Evolutionary conservation across 352 stramenopile species (phyloP).

Genomic region (Phytopythium litorale): DNA sequence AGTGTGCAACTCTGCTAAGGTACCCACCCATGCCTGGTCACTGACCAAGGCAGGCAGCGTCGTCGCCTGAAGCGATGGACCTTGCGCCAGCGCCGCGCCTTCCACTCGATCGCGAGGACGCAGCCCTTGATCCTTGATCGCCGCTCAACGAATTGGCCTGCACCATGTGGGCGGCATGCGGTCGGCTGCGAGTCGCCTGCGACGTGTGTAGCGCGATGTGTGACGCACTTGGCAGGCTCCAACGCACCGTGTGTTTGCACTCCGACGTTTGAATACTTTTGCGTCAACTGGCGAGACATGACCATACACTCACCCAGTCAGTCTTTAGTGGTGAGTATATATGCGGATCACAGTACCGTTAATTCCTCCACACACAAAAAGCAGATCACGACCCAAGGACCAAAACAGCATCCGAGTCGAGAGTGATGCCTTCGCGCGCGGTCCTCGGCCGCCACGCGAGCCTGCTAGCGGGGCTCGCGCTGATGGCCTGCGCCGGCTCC

Average conservation of each 20-base stretch:
- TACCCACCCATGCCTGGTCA: neutral
- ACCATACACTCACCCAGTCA: neutral
- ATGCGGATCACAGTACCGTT: neutral
- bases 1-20: neutral
- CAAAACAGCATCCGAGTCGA: neutral
- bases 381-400: neutral
- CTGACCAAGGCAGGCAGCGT: neutral
- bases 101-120: neutral
- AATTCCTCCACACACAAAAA: too few relatives aligned
- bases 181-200: neutral
- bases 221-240: too few relatives aligned
- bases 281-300: neutral
- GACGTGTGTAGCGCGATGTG: neutral
- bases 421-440: neutral
- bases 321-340: neutral
- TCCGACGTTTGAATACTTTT: neutral
- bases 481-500: slow-evolving; percentile 61
- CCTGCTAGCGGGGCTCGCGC: slow-evolving; percentile 42
- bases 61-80: too few relatives aligned
- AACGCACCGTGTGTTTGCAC: too few relatives aligned
- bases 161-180: neutral
- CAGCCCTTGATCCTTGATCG: neutral
- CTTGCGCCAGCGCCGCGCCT: neutral
- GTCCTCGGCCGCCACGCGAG: slow-evolving; percentile 35
- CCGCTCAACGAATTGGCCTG: neutral